These are phyloP conservation scores for Solanum hybrid DNA, from an alignment of 305 asterid species.

Conservation along the genomic window DNA sequence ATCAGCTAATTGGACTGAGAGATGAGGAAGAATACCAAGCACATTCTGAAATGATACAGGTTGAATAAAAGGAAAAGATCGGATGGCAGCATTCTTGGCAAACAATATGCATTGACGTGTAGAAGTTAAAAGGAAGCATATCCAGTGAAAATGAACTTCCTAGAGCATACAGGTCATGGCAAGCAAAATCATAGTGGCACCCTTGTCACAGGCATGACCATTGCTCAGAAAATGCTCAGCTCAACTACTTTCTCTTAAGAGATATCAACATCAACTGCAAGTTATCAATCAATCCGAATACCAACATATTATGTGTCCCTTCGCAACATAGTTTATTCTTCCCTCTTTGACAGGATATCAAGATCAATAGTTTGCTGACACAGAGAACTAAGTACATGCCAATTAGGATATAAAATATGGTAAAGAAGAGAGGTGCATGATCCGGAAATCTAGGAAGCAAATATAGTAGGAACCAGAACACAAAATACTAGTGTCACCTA, in stretches of 20 bases:
- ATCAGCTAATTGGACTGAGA: conserved; percentile 2
- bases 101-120: neutral
- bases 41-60: neutral
- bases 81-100: neutral
- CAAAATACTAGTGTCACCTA: neutral
- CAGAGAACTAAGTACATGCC: neutral
- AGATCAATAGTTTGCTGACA: neutral
- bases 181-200: neutral
- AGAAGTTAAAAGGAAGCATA: neutral
- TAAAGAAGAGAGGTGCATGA: neutral
- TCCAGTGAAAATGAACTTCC: neutral
- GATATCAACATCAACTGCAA: neutral
- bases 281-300: neutral
- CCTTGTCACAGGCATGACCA: neutral
- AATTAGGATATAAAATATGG: neutral
- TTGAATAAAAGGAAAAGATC: neutral
- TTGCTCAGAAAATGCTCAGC: neutral
- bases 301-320: neutral
- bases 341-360: neutral
- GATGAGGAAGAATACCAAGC: neutral
- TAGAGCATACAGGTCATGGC: neutral
- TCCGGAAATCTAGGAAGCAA: neutral
- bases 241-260: neutral
- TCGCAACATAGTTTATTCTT: neutral
- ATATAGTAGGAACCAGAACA: neutral